Percentiles rank a stretch among this genome's conserved stretches.
phyloP scores from a whole-genome alignment of 805 yeast genomes.

The Ogataea naganishii region DNA sequence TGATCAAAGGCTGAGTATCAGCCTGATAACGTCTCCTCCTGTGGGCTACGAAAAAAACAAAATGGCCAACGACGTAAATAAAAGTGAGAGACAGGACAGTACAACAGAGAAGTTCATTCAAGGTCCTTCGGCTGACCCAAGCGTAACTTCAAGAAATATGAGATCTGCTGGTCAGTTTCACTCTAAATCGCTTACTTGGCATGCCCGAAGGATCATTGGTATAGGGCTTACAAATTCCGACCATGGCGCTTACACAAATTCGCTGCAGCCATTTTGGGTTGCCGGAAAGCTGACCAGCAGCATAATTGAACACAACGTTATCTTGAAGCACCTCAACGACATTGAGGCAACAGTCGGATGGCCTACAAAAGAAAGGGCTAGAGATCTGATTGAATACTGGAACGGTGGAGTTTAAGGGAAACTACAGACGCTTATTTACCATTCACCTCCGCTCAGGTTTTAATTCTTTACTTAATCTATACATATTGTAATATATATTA shows the following conservation, averaged over 20 bases:
- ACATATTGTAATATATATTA: too few species aligned
- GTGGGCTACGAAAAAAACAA: too few species aligned
- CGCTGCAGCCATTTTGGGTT: slow-evolving; percentile 18
- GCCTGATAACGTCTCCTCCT: slow-evolving; percentile 2
- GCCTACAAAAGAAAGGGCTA: slow-evolving; percentile 12
- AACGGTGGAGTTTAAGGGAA: slow-evolving; percentile 4
- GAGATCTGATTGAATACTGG: slow-evolving; percentile 16
- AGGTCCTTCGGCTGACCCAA: too few species aligned
- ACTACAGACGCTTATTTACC: too few species aligned
- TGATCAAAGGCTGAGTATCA: slow-evolving; percentile 2
- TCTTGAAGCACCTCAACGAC: slow-evolving; percentile 11
- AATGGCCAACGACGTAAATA: too few species aligned
- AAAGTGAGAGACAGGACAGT: slow-evolving; percentile 7
- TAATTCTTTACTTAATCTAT: too few species aligned
- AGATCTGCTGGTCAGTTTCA: too few species aligned
- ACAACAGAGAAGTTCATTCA: slow-evolving; percentile 8
- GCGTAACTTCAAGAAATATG: too few species aligned
- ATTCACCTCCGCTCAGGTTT: too few species aligned
- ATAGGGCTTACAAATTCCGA: slow-evolving; percentile 23
- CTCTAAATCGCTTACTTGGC: slow-evolving; percentile 22
- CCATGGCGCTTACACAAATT: slow-evolving; percentile 18
- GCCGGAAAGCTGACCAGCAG: slow-evolving; percentile 19
- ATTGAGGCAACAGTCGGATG: slow-evolving; percentile 18
- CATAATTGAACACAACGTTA: slow-evolving; percentile 14
- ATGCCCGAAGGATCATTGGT: slow-evolving; percentile 28